Evolutionary conservation across 2,329 filamentous ascomycete species (phyloP).

Genomic region (Cordyceps pruinosa): DNA sequence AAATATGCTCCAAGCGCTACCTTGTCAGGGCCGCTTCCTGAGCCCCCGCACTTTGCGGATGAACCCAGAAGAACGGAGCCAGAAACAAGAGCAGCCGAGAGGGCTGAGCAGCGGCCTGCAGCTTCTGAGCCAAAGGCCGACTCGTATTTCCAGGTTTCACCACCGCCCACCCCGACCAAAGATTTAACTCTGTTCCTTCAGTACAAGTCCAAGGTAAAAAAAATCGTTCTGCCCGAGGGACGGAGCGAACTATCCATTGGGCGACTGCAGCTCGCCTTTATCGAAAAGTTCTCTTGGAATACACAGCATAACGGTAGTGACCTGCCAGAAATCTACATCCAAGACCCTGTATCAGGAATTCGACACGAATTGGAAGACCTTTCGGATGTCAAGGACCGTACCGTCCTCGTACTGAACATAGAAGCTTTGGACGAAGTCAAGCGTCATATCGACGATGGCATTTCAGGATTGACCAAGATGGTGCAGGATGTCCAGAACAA

Average conservation of each 20-base stretch:
- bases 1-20: slow-evolving; percentile 54
- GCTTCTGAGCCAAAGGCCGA: slow-evolving; percentile 40
- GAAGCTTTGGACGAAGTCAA: slow-evolving; percentile 95
- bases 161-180: slow-evolving; percentile 62
- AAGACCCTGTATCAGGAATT: slow-evolving; percentile 92
- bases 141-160: slow-evolving; percentile 53
- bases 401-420: slow-evolving; percentile 89
- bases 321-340: slow-evolving; percentile 94
- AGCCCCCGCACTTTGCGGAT: slow-evolving; percentile 22
- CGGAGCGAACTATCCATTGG: slow-evolving; percentile 79
- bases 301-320: slow-evolving; percentile 90
- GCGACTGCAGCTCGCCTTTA: slow-evolving; percentile 87
- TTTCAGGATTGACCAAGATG: slow-evolving; percentile 70
- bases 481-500: slow-evolving; percentile 82
- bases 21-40: slow-evolving; percentile 49
- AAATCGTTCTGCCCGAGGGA: slow-evolving; percentile 82
- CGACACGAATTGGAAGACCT: slow-evolving; percentile 94
- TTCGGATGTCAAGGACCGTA: slow-evolving; percentile 85
- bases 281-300: slow-evolving; percentile 99
- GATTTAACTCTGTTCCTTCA: slow-evolving; percentile 91
- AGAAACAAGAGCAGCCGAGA: slow-evolving; percentile 2
- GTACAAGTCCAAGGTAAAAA: slow-evolving; percentile 96
- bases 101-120: slow-evolving; percentile 4
- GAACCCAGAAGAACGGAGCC: slow-evolving; percentile 9
- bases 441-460: slow-evolving; percentile 86